Base-by-base conservation (phyloP, 75 land plant species). In the Sequoia sempervirens region DNA sequence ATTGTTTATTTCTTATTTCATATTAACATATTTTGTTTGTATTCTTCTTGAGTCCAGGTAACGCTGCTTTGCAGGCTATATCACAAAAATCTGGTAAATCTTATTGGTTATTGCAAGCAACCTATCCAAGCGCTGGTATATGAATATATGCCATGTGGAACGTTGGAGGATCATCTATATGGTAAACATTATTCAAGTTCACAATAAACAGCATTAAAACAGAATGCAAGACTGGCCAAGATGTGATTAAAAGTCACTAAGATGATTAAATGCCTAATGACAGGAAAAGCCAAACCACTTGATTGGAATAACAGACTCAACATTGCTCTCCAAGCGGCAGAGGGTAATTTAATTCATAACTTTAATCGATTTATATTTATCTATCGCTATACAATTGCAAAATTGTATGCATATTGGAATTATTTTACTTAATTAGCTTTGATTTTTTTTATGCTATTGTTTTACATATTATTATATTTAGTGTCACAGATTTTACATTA, bases 401-500 rank as follows among this genome's bases (percentile, higher is more conserved):
- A 54, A 54, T 3, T 54, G 4, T 14, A 54, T 54, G 47, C 86
- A 75, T 58, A 50, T 91, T 79, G 81, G 38, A 80, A 88, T 91
- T 56, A 53, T 53, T 38, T 1, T 40, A 40, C 2, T 40, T 40
- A 40, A 40, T 40, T 40, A 2, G 82, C 0, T 85, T 92, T 47
- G 90, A 92, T 79, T 53, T 92, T 17, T 92, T 87, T 81, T 41
- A 92, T 40, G 40, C 40, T 40, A n/a, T n/a, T n/a, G n/a, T n/a
- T n/a, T n/a, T n/a, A n/a, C n/a, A n/a, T n/a, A n/a, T n/a, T n/a
- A n/a, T n/a, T n/a, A n/a, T n/a, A n/a, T n/a, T n/a, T n/a, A n/a
- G n/a, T n/a, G n/a, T n/a, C n/a, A 40, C 40, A 2, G 40, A 1
- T 40, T 40, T 40, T 1, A 40, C 40, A 40, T 40, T 56, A 7